phyloP scores from a whole-genome alignment of 441 rosid genomes.

The Adansonia grandidieri region DNA sequence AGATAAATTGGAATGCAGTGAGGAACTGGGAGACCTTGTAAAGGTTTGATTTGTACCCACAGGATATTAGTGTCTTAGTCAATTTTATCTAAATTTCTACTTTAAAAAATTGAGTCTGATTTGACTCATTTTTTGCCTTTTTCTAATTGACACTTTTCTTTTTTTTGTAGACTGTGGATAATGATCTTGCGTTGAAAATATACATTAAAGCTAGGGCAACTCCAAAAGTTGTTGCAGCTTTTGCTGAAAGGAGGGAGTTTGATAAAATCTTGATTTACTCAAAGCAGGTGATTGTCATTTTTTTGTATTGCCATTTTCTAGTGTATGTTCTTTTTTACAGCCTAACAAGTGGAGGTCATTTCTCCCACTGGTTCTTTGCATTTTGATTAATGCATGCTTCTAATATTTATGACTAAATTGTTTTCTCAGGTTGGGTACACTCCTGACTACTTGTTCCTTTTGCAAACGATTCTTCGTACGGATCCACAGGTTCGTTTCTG shows the following conservation, averaged over 20 bases:
- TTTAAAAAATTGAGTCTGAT: background rate
- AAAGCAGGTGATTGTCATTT: slow-evolving; percentile 72
- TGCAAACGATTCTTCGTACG: slow-evolving; percentile 97
- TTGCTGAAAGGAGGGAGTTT: slow-evolving; percentile 99
- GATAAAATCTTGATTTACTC: slow-evolving; percentile 98
- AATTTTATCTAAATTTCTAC: background rate
- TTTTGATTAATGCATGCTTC: background rate
- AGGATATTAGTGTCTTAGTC: background rate
- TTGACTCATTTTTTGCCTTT: background rate
- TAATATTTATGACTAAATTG: background rate
- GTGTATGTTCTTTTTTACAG: slow-evolving; percentile 14
- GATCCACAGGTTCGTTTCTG: slow-evolving; percentile 88
- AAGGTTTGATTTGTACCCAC: slow-evolving; percentile 58
- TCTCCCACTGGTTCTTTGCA: background rate
- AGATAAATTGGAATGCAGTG: slow-evolving; percentile 98
- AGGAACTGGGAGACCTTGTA: slow-evolving; percentile 99
- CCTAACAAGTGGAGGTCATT: background rate
- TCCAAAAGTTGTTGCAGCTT: slow-evolving; percentile 99
- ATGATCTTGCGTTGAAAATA: slow-evolving; percentile 97
- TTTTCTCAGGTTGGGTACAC: slow-evolving; percentile 89
- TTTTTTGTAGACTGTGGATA: slow-evolving; percentile 89
- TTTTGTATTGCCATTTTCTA: slow-evolving; percentile 4
- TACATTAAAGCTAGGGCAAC: slow-evolving; percentile 99
- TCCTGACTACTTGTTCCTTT: slow-evolving; percentile 97
- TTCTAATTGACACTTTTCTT: slow-evolving; percentile 25